A percentile compares a stretch with the other conserved stretches of the same genome.
These are phyloP conservation scores for Spongispora temasekensis DNA, from an alignment of 1,284 basidiomycete genomes.

Conservation along the genomic window DNA sequence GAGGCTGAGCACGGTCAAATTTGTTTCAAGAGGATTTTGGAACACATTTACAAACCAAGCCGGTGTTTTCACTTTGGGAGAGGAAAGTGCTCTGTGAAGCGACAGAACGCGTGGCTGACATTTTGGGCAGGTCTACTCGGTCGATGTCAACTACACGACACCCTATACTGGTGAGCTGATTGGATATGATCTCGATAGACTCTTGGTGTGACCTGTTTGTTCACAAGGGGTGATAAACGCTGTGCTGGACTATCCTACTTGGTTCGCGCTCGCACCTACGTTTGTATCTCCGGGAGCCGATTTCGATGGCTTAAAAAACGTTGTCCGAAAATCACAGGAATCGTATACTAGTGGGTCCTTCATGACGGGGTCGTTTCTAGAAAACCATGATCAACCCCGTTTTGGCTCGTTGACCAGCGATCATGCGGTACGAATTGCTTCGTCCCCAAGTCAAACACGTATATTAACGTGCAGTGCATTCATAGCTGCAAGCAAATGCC, in stretches of 20 bases:
- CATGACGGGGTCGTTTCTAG: slow-evolving; percentile 72
- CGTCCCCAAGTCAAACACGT: slow-evolving; percentile 23
- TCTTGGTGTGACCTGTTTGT: too few species aligned
- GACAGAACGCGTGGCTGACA: not conserved
- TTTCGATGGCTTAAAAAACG: slow-evolving; percentile 52
- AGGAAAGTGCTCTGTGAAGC: slow-evolving; percentile 45
- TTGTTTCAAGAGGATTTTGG: slow-evolving; percentile 65
- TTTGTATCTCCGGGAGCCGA: slow-evolving; percentile 56
- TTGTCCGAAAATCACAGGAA: slow-evolving; percentile 46
- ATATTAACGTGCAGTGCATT: slow-evolving; percentile 10
- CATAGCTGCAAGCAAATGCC: slow-evolving; percentile 50
- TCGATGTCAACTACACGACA: slow-evolving; percentile 40
- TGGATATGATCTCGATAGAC: not conserved
- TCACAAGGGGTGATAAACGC: slow-evolving; percentile 49
- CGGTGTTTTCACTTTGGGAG: slow-evolving; percentile 77
- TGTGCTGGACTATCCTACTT: slow-evolving; percentile 69
- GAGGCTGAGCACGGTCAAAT: slow-evolving; percentile 52
- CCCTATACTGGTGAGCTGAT: slow-evolving; percentile 41
- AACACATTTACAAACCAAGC: slow-evolving; percentile 59
- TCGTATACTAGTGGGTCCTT: slow-evolving; percentile 50
- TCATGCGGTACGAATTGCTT: slow-evolving; percentile 41
- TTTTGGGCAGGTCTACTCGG: slow-evolving; percentile 39
- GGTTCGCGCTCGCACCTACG: slow-evolving; percentile 58
- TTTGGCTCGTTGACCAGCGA: slow-evolving; percentile 57
- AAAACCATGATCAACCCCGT: slow-evolving; percentile 79